phyloP scores from a whole-genome alignment of 2,329 filamentous ascomycete genomes.

The Ascochyta fabae region DNA sequence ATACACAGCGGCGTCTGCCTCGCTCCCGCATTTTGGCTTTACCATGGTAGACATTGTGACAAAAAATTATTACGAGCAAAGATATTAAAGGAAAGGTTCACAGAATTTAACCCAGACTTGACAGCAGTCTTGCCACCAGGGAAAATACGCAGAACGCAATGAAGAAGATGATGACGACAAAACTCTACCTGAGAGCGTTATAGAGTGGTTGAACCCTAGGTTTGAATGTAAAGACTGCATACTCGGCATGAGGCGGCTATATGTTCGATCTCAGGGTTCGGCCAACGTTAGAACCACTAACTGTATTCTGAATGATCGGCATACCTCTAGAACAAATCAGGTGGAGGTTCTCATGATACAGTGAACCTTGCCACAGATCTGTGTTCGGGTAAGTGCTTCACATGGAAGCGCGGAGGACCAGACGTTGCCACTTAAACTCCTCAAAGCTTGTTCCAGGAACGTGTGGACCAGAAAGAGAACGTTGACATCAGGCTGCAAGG shows the following conservation, averaged over 20 bases:
- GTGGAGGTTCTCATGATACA: slow-evolving; percentile 29
- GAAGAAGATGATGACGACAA: slow-evolving; percentile 27
- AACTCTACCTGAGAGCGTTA: slow-evolving; percentile 46
- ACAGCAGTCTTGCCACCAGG: slow-evolving; percentile 46
- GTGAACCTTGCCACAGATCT: slow-evolving; percentile 40
- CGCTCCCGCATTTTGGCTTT: slow-evolving; percentile 45
- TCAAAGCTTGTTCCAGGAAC: slow-evolving; percentile 26
- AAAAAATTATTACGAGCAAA: slow-evolving; percentile 20
- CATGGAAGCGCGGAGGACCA: slow-evolving; percentile 41
- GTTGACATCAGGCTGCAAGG: slow-evolving; percentile 37
- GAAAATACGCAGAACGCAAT: slow-evolving; percentile 35
- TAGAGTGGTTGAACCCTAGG: slow-evolving; percentile 27
- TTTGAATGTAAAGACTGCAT: slow-evolving; percentile 27
- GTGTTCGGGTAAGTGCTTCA: slow-evolving; percentile 35
- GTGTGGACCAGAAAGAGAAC: slow-evolving; percentile 28
- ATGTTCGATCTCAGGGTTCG: slow-evolving; percentile 37
- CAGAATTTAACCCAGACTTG: slow-evolving; percentile 27
- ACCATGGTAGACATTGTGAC: slow-evolving; percentile 36
- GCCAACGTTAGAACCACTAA: slow-evolving; percentile 32
- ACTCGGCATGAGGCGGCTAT: slow-evolving; percentile 40
- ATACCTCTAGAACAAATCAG: slow-evolving; percentile 33
- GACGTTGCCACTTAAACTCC: slow-evolving; percentile 38
- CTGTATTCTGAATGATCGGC: slow-evolving; percentile 37
- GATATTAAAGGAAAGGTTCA: slow-evolving; percentile 23
- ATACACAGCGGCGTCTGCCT: slow-evolving; percentile 36